phyloP scores from a whole-genome alignment of 805 yeast genomes.

The Metschnikowia dekortorum region DNA sequence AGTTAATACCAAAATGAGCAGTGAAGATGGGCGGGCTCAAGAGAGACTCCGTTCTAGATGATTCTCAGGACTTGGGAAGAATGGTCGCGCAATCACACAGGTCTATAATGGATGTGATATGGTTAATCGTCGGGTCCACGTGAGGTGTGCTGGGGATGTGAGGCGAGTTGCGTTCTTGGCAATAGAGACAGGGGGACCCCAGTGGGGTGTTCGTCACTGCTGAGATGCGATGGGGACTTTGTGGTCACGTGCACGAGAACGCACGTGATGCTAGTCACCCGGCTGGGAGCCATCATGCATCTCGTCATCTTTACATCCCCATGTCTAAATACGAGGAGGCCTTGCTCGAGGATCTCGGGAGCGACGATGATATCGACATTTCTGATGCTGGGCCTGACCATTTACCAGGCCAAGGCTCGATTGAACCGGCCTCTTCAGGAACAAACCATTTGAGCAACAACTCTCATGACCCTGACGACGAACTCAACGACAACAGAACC shows the following conservation, averaged over 20 bases:
- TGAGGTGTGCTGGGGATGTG: too few relatives aligned
- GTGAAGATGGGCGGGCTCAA: too few relatives aligned
- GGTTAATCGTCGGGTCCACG: too few relatives aligned
- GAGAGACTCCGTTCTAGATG: too few relatives aligned
- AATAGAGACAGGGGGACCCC: too few relatives aligned
- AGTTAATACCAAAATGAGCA: too few relatives aligned
- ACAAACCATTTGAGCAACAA: not conserved
- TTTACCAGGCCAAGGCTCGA: not conserved
- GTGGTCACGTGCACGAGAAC: not conserved
- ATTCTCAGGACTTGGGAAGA: too few relatives aligned
- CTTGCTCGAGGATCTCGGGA: conserved; percentile 39
- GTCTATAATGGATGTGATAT: too few relatives aligned
- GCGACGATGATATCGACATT: conserved; percentile 14
- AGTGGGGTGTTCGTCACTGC: not conserved
- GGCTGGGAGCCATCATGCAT: not conserved
- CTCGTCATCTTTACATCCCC: not conserved
- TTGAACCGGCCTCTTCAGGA: not conserved
- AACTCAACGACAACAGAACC: too few relatives aligned
- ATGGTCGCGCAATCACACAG: too few relatives aligned
- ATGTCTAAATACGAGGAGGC: conserved; percentile 36
- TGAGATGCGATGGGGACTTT: not conserved
- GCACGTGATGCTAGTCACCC: not conserved
- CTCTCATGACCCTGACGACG: too few relatives aligned
- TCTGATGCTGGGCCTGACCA: not conserved
- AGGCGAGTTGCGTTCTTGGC: too few relatives aligned